These are phyloP conservation scores for Mycena rebaudengoi DNA, from an alignment of 768 basidiomycete species.

Conservation along the genomic window DNA sequence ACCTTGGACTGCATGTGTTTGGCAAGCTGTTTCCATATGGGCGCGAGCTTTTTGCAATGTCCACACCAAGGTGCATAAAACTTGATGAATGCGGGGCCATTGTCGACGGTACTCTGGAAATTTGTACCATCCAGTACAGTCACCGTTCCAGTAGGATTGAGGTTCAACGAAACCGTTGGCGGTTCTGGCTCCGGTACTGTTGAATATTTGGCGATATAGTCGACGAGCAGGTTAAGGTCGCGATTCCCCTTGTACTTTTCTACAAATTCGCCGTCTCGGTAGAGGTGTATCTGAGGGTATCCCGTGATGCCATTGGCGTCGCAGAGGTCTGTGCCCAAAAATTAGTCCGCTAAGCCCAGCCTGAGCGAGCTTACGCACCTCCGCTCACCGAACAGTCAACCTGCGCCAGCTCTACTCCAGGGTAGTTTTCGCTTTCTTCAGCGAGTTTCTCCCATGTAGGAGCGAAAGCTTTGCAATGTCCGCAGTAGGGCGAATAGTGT, in stretches of 20 bases:
- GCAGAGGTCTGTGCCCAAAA: conserved; percentile 74
- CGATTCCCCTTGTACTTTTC: conserved; percentile 65
- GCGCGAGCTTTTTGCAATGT: conserved; percentile 95
- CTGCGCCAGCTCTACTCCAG: conserved; percentile 74
- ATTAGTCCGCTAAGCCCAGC: background rate
- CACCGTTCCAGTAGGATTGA: conserved; percentile 50
- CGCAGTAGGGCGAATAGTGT: conserved; percentile 88
- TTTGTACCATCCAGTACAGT: conserved; percentile 42
- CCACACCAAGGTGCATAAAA: conserved; percentile 98
- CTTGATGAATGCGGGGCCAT: conserved; percentile 59
- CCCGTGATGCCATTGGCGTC: conserved; percentile 68
- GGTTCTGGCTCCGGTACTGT: conserved; percentile 25
- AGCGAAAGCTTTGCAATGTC: conserved; percentile 80
- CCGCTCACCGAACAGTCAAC: conserved; percentile 83
- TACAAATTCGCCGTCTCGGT: conserved; percentile 67
- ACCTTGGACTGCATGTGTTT: conserved; percentile 72
- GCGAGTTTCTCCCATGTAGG: conserved; percentile 85
- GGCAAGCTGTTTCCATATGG: conserved; percentile 81
- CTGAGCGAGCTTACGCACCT: conserved; percentile 61
- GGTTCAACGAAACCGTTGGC: conserved; percentile 12
- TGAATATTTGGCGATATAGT: conserved; percentile 60
- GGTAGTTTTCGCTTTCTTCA: conserved; percentile 51
- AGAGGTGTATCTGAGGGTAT: conserved; percentile 83
- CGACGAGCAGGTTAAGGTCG: conserved; percentile 59
- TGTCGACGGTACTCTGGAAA: conserved; percentile 48